Conservation (phyloP, 2,329 filamentous ascomycete species). For the Exophiala spinifera region DNA sequence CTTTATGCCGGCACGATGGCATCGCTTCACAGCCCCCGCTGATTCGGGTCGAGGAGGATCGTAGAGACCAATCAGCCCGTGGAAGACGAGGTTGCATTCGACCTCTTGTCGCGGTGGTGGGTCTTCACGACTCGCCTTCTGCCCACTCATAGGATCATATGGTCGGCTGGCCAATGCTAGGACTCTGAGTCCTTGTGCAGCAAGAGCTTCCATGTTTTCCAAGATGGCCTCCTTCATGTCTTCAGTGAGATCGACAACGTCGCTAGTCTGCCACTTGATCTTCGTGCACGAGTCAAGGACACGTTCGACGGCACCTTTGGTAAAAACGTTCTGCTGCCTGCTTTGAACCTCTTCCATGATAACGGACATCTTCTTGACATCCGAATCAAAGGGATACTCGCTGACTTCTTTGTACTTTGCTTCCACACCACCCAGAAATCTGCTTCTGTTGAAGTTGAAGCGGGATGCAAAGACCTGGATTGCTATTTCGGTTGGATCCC, state of each 20-base stretch:
- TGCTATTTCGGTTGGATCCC: conserved; percentile 69
- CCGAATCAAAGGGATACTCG: conserved; percentile 72
- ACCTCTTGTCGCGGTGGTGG: conserved; percentile 54
- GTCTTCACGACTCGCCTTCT: conserved; percentile 18
- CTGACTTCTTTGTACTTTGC: conserved; percentile 57
- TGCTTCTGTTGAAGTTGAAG: conserved; percentile 61
- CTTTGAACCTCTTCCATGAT: conserved; percentile 49
- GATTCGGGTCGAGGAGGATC: conserved; percentile 77
- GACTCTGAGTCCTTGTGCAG: conserved; percentile 65
- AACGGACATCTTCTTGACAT: conserved; percentile 74
- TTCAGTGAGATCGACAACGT: conserved; percentile 50
- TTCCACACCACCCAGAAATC: conserved; percentile 50
- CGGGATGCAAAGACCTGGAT: conserved; percentile 71
- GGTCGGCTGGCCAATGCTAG: conserved; percentile 60
- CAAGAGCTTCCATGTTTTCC: conserved; percentile 66
- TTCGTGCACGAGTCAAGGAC: conserved; percentile 61
- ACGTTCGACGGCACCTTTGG: conserved; percentile 61
- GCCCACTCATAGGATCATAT: conserved; percentile 41
- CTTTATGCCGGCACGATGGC: conserved; percentile 65
- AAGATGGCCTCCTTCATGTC: conserved; percentile 57
- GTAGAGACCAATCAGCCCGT: conserved; percentile 76
- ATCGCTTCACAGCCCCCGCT: conserved; percentile 63
- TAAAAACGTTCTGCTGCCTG: conserved; percentile 37
- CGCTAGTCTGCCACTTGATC: conserved; percentile 46
- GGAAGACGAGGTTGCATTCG: conserved; percentile 65